Evolutionary conservation across 176 grass and related monocot species (phyloP).

Genomic region (Aegilops bicornis): DNA sequence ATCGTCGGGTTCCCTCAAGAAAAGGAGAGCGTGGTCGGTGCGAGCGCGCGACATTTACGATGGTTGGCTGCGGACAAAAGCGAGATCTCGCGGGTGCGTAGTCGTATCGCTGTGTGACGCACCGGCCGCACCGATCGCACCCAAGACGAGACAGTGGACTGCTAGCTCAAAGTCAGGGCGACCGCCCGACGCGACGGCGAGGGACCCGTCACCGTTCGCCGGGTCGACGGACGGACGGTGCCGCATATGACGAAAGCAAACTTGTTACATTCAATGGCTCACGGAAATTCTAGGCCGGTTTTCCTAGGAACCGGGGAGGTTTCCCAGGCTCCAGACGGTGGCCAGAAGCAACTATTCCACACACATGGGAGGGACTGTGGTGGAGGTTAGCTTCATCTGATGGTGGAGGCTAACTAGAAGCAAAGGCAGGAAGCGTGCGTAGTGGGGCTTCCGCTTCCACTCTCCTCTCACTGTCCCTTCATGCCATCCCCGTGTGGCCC

Average conservation of each 20-base stretch:
- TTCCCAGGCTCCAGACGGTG: not conserved
- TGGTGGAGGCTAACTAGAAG: not conserved
- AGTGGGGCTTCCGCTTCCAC: not conserved
- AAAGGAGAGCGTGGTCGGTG: not conserved
- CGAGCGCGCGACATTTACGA: not conserved
- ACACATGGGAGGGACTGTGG: too few relatives aligned
- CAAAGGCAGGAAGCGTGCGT: not conserved
- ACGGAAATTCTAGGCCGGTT: not conserved
- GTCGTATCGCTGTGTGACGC: slow-evolving; percentile 2
- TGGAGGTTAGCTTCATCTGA: too few relatives aligned
- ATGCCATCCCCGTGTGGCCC: not conserved
- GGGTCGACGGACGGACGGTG: not conserved
- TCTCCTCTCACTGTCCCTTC: not conserved
- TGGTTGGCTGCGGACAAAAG: not conserved
- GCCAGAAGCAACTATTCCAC: not conserved
- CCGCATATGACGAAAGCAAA: not conserved
- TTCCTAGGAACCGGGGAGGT: not conserved
- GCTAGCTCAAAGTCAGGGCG: not conserved
- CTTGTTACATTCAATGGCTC: not conserved
- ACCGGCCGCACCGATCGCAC: not conserved
- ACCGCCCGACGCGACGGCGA: not conserved
- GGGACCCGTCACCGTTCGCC: not conserved
- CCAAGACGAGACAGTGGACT: too few relatives aligned
- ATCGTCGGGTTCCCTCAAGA: not conserved
- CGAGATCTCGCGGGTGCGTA: not conserved